These are phyloP conservation scores for Gaertneriomyces sp. DNA, from an alignment of 192 early-diverging fungal species.

Conservation along the genomic window DNA sequence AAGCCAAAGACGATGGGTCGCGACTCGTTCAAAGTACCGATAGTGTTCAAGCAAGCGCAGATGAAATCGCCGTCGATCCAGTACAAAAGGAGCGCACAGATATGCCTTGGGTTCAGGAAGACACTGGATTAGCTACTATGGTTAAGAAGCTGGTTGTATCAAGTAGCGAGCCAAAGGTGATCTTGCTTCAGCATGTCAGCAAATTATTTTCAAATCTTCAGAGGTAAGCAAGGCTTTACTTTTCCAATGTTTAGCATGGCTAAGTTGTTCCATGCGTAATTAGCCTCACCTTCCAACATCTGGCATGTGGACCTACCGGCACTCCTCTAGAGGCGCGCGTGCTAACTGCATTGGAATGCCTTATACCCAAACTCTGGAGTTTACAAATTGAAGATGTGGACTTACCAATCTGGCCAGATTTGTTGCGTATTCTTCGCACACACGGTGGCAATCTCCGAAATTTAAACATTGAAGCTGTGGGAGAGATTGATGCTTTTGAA, in stretches of 20 bases:
- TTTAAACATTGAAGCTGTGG: conserved; percentile 46
- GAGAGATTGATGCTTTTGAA: conserved; percentile 42
- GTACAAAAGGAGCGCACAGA: neutral
- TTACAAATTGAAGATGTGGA: conserved; percentile 45
- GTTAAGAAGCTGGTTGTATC: conserved; percentile 31
- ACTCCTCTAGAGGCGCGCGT: conserved; percentile 27
- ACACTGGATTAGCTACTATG: conserved; percentile 20
- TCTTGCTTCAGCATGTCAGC: conserved; percentile 27
- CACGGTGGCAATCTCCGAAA: conserved; percentile 29
- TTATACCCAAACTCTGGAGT: conserved; percentile 25
- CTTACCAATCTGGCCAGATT: conserved; percentile 37
- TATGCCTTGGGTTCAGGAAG: neutral
- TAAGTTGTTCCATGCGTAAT: neutral
- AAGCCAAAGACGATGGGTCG: no score
- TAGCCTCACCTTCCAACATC: conserved; percentile 32
- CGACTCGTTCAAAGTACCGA: no score
- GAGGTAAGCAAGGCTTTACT: conserved; percentile 12
- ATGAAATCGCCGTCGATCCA: no score
- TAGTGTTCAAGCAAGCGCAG: no score
- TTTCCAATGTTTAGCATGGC: neutral
- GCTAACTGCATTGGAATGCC: conserved; percentile 28
- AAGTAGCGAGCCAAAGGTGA: conserved; percentile 26
- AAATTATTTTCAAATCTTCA: conserved; percentile 19
- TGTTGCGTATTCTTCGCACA: conserved; percentile 29
- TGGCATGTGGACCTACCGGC: conserved; percentile 11